Evolutionary conservation across 495 filamentous ascomycete genomes (phyloP).

Genomic region (Aspergillus steynii): DNA sequence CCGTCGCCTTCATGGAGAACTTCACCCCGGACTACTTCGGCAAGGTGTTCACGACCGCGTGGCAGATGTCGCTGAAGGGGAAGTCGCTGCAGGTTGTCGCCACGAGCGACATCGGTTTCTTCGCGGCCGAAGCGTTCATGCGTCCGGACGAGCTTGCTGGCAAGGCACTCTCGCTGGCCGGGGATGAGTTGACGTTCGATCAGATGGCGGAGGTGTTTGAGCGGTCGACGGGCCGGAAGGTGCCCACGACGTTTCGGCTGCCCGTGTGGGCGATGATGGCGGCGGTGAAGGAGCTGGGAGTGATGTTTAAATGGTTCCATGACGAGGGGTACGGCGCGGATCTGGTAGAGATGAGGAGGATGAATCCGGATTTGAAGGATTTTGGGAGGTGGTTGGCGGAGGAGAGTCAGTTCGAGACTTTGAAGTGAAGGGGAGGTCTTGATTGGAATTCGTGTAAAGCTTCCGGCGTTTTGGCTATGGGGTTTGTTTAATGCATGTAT

Average conservation of each 20-base stretch:
- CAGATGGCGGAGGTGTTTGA: conserved; percentile 52
- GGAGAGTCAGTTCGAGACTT: conserved; percentile 46
- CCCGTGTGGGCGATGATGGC: conserved; percentile 41
- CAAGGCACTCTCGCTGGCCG: conserved; percentile 53
- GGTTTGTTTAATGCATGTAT: background rate
- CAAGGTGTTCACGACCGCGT: conserved; percentile 57
- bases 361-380: conserved; percentile 54
- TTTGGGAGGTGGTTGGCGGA: conserved; percentile 63
- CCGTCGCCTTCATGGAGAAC: conserved; percentile 69
- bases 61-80: conserved; percentile 45
- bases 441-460: background rate
- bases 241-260: conserved; percentile 52
- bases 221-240: conserved; percentile 42
- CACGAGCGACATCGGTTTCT: conserved; percentile 61
- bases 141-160: conserved; percentile 46
- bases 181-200: conserved; percentile 57
- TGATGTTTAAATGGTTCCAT: conserved; percentile 67
- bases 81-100: conserved; percentile 61
- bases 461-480: background rate
- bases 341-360: conserved; percentile 50
- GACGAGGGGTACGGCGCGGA: conserved; percentile 61
- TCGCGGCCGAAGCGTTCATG: conserved; percentile 62
- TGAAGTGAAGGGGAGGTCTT: background rate
- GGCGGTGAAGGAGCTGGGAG: conserved; percentile 51
- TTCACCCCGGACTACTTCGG: conserved; percentile 56